Conservation (phyloP, 345 rosid genomes). For the Raphanus raphanistrum region DNA sequence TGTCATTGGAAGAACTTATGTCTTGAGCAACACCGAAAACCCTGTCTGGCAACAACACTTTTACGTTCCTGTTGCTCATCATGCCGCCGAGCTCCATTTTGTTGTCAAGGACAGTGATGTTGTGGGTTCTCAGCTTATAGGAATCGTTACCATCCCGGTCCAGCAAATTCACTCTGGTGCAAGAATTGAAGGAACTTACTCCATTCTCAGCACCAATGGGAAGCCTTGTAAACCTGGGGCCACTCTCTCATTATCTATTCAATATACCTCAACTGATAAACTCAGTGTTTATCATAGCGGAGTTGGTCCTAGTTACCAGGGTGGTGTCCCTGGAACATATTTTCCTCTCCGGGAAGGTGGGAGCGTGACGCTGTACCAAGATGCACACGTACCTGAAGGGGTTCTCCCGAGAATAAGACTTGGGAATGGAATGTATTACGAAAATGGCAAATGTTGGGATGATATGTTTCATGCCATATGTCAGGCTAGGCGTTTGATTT, state of each 20-base stretch:
- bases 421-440: conserved; percentile 52
- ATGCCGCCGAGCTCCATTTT: conserved; percentile 75
- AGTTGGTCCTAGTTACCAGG: conserved; percentile 55
- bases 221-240: conserved; percentile 79
- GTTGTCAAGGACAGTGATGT: conserved; percentile 77
- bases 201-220: conserved; percentile 53
- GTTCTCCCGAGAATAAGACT: conserved; percentile 57
- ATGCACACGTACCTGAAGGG: conserved; percentile 72
- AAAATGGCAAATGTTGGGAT: conserved; percentile 67
- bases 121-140: conserved; percentile 84
- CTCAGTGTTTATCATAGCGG: conserved; percentile 52
- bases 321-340: conserved; percentile 85
- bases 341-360: conserved; percentile 82
- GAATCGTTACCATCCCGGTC: conserved; percentile 67
- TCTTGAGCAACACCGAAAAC: conserved; percentile 64
- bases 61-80: conserved; percentile 72
- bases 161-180: conserved; percentile 50
- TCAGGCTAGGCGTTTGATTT: conserved; percentile 72
- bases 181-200: conserved; percentile 64
- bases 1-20: conserved; percentile 83
- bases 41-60: conserved; percentile 89
- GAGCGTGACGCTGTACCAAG: conserved; percentile 74
- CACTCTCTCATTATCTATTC: conserved; percentile 58
- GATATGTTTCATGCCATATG: conserved; percentile 71
- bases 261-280: conserved; percentile 55